Base-by-base conservation (phyloP, 164 flowering plant species). In the Malania oleifera region DNA sequence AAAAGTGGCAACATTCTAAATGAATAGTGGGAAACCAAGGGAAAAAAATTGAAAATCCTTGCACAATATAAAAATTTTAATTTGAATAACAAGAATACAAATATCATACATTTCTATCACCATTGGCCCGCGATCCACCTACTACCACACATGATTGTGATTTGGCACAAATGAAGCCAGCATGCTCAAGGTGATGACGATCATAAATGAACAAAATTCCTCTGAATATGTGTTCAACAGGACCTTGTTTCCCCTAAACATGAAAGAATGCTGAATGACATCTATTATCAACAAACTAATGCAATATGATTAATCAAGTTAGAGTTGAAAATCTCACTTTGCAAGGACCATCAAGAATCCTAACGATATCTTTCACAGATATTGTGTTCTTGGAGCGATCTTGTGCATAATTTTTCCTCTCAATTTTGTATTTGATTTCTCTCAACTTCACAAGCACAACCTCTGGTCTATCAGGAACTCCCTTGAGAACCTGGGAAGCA, bases 141-240 rank as follows among this genome's bases (percentile, higher is more conserved):
- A 95, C 80, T 12, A 83, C 68, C 53, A 73, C 63, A 74, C 97
- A 91, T 37, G 86, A 79, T 41, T 80, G 82, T 22, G 97, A 68
- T 68, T 89, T 95, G 15, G 81, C 91, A 77, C 99, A 95, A 24
- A 95, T 89, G 65, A 81, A 95, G 27, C 99, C 99, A 61, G 96
- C 96, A 78, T 95, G 95, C 76, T 95, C 97, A 53, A 89, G 88
- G 65, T 95, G 96, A 80, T 91, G 97, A 20, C 97, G 87, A 60
- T 95, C 97, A 75, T 70, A 75, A 20, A 95, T 77, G 71, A 95
- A 95, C 67, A 95, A 51, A 41, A 91, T 59, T 53, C 99, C 96
- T 73, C 73, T 80, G 59, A 67, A 84, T 45, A 95, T 89, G 71
- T 91, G 97, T 52, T 89, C 95, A 24, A 95, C 95, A 26, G 97